Evolutionary conservation across 495 filamentous ascomycete genomes (phyloP).

Genomic region (Daldinia vernicosa): DNA sequence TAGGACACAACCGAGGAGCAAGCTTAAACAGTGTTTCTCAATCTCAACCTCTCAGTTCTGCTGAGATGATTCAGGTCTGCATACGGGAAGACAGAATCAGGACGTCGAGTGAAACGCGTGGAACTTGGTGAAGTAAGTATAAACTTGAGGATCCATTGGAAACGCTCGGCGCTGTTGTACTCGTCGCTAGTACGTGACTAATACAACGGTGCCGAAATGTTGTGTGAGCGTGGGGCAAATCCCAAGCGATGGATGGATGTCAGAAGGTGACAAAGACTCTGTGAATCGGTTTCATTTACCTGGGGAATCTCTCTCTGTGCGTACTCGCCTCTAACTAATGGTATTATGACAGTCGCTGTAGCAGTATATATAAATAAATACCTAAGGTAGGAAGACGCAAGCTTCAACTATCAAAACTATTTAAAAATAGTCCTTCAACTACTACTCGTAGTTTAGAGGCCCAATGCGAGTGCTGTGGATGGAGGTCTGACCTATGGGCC

Average conservation of each 20-base stretch:
- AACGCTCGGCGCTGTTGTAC: not conserved
- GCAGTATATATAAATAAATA: not conserved
- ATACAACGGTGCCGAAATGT: slow-evolving; percentile 3
- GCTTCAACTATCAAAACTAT: not conserved
- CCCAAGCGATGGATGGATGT: not conserved
- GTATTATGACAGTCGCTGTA: not conserved
- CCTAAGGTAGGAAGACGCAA: not conserved
- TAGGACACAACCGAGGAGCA: not conserved
- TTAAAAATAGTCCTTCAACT: not conserved
- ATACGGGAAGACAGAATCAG: not conserved
- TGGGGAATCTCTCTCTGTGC: not conserved
- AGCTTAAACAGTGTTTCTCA: slow-evolving; percentile 1
- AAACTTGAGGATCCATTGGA: not conserved
- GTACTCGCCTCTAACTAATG: not conserved
- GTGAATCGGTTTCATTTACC: slow-evolving; percentile 3
- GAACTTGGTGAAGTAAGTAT: slow-evolving; percentile 1
- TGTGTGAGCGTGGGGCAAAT: slow-evolving; percentile 4
- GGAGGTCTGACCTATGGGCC: too few species aligned
- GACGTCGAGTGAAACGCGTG: not conserved
- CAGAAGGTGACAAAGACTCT: not conserved
- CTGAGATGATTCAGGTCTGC: not conserved
- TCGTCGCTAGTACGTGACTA: not conserved
- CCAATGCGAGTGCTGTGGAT: too few species aligned
- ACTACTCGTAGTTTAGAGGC: not conserved
- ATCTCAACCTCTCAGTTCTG: not conserved